Evolutionary conservation across 2,329 filamentous ascomycete species (phyloP), one percentile per base, ranked within the genome.

Genomic region (Exophiala alcalophila): DNA sequence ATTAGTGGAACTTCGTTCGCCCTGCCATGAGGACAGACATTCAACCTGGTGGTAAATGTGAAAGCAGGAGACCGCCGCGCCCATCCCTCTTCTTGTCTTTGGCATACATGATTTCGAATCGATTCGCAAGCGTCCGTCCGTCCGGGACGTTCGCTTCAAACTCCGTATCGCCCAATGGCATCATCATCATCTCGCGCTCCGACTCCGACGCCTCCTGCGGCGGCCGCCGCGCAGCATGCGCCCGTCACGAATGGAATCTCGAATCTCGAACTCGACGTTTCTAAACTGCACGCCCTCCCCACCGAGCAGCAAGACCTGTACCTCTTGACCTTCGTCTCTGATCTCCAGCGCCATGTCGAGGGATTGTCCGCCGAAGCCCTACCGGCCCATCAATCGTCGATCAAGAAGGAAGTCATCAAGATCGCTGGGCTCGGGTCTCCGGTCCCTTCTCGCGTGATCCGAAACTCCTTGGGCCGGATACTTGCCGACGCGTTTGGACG

Each of bases 281-380:
- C 82, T 59, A 95, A 95, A 74, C 81, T 98, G 33, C 84, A 95
- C 66, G 77, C 86, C 38, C 79, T 97, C 32, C 87, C 91, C 29
- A 81, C 86, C 40, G 92, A 98, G 69, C 92, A 98, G 65, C 92
- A 98, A 67, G 90, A 96, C 59, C 79, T 98, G 9, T 94, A 92
- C 65, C 78, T 98, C 50, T 76, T 98, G 47, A 94, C 83, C 18
- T 96, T 94, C 62, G 84, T 90, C 24, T 84, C 89, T 19, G 80
- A 84, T 48, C 75, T 98, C 42, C 83, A 81, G 50, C 84, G 84
- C 56, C 86, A 96, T 73, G 85, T 94, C 30, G 74, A 81, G 40
- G 71, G 71, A 11, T 77, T 97, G 32, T 78, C 81, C 39, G 74
- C 81, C 49, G 87, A 95, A 56, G 85, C 86, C 61, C 85, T 90